Percentiles rank a stretch among this genome's conserved stretches.
phyloP scores from a whole-genome alignment of 2,329 filamentous ascomycete species.

The Bipolaris cookei region DNA sequence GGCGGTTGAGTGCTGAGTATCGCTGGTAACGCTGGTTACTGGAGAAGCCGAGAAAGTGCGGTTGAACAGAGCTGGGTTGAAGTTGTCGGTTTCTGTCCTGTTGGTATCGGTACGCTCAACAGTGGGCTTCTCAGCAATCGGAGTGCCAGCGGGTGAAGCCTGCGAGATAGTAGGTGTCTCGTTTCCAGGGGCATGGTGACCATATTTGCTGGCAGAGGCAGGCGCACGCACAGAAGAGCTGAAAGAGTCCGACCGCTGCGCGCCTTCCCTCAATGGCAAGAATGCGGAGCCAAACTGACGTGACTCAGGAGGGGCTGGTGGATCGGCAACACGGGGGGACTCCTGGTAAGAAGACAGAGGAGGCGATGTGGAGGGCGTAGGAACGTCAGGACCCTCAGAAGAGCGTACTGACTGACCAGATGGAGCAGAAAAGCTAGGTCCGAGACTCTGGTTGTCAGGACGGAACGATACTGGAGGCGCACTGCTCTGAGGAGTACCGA shows the following conservation, averaged over 20 bases:
- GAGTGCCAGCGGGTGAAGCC: constrained; percentile 55
- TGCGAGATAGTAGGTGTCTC: constrained; percentile 54
- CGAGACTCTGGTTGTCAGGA: constrained; percentile 53
- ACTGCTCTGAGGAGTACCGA: constrained; percentile 54
- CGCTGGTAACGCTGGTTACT: constrained; percentile 50
- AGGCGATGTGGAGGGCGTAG: constrained; percentile 69
- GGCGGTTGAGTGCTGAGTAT: constrained; percentile 44
- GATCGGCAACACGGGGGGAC: constrained; percentile 63
- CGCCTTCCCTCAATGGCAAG: constrained; percentile 69
- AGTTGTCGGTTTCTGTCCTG: constrained; percentile 46
- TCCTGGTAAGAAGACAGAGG: constrained; percentile 60
- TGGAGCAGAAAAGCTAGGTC: constrained; percentile 49
- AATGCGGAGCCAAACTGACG: constrained; percentile 79
- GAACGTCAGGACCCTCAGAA: constrained; percentile 57
- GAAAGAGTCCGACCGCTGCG: constrained; percentile 67
- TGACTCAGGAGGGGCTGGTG: constrained; percentile 71
- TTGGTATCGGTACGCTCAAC: constrained; percentile 46
- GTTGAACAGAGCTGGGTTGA: constrained; percentile 47
- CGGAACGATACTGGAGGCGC: constrained; percentile 68
- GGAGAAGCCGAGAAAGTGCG: constrained; percentile 49
- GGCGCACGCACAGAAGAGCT: constrained; percentile 81
- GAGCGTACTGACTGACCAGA: constrained; percentile 54
- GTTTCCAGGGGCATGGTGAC: constrained; percentile 57
- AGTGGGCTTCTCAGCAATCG: constrained; percentile 57
- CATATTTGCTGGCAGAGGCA: constrained; percentile 71